Base-by-base conservation (phyloP, 2,329 filamentous ascomycete species). In the Botrytis galanthina region DNA sequence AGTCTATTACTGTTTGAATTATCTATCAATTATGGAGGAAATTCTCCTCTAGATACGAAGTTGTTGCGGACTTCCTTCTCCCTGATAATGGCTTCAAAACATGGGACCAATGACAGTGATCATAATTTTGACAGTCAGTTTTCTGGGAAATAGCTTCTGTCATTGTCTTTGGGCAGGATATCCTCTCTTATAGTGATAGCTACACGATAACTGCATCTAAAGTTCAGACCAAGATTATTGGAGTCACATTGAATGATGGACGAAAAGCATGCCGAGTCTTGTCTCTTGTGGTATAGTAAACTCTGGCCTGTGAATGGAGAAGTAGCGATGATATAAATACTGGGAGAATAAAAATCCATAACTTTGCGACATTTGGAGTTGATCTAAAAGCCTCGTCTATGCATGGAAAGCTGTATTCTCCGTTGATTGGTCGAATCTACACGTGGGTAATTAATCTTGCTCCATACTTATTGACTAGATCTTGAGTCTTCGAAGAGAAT, bases 261-360 rank as follows among this genome's bases (percentile, higher is more conserved):
- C 3, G 2, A 18, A n/a, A 54, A 16, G 14, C 51, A 57, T 57
- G 14, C n/a, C n/a, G n/a, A 18, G 51, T 9, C 18, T 6, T 32
- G 16, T 57, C 51, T 57, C 51, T 29, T 57, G 51, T 29, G 3
- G 7, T 6, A 18, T 9, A 29, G 2, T 29, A 57, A 18, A 18
- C 14, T 4, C 16, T 32, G 6, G 14, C 6, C 7, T 29, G n/a
- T 4, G 9, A 18, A 54, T 29, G 1, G 2, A 54, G 51, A 29
- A 8, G n/a, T 0, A n/a, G 8, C 0, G 51, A 29, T 54, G n/a
- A 18, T 4, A 29, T 29, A 29, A 54, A 54, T 54, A 57, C n/a
- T 0, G 0, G 1, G 14, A 57, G n/a, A 29, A 4, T 0, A 29
- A 29, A 57, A 18, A 6, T 29, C 29, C 14, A 18, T 4, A 4